A percentile compares a stretch with the other conserved stretches of the same genome.
These are phyloP conservation scores for Emericellopsis atlantica DNA, from an alignment of 2,329 filamentous ascomycete species.

Conservation along the genomic window DNA sequence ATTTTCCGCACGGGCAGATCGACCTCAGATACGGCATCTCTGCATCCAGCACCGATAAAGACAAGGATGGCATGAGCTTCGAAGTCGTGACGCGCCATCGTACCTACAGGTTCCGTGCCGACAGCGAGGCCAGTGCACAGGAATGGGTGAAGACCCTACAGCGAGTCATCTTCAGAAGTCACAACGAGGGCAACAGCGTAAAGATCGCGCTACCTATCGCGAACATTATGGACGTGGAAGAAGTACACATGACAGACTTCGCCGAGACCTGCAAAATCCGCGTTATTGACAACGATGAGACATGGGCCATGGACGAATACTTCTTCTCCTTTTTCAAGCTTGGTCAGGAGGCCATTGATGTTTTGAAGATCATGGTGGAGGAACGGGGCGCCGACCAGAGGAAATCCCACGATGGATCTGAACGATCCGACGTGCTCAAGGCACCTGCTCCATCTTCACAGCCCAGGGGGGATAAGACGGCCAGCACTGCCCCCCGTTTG, in stretches of 20 bases:
- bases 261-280: slow-evolving; percentile 89
- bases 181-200: slow-evolving; percentile 93
- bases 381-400: slow-evolving; percentile 17
- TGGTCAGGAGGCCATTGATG: slow-evolving; percentile 69
- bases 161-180: slow-evolving; percentile 87
- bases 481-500: slow-evolving; percentile 26
- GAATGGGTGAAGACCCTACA: slow-evolving; percentile 95
- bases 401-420: slow-evolving; percentile 6
- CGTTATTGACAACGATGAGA: slow-evolving; percentile 87
- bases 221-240: slow-evolving; percentile 86
- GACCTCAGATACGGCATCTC: slow-evolving; percentile 87
- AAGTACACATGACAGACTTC: slow-evolving; percentile 80
- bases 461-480: slow-evolving; percentile 15
- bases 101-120: slow-evolving; percentile 78
- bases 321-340: slow-evolving; percentile 93
- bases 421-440: slow-evolving; percentile 3
- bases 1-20: slow-evolving; percentile 85
- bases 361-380: slow-evolving; percentile 62
- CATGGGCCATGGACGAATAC: slow-evolving; percentile 94
- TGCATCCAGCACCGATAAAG: slow-evolving; percentile 64
- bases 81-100: slow-evolving; percentile 70
- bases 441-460: neutral
- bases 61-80: slow-evolving; percentile 67
- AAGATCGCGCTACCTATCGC: slow-evolving; percentile 86
- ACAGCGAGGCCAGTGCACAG: slow-evolving; percentile 76